Base-by-base conservation (phyloP, 306 rosid genomes). In the Citrullus colocynthis region DNA sequence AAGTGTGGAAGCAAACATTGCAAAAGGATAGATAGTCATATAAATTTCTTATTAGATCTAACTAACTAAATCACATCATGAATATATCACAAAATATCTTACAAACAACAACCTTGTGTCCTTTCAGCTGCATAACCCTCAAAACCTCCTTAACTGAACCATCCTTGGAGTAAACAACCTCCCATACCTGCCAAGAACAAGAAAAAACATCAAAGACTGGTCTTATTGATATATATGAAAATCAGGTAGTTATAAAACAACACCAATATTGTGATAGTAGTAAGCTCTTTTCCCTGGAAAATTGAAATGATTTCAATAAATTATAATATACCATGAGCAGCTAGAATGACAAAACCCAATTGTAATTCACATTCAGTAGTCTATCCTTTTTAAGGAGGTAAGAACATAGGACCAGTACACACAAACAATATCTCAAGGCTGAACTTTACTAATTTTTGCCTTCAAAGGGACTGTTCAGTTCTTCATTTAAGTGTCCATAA, bases 41-140 rank as follows among this genome's bases (percentile, higher is more conserved):
- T 24, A 18, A 56, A 20, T 37, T 75, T 37, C n/a, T 34, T n/a
- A 34, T 41, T 10, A 20, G n/a, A 20, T 74, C 66, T 36, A 55
- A 56, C 55, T 42, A 67, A 65, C 56, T 20, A 44, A 60, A 54
- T 73, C 57, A 42, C 6, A 42, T 63, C 37, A 82, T 59, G 78
- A 28, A 76, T 56, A 76, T 56, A 41, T 30, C 21, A 57, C 6
- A 70, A 13, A 70, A 6, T 45, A 74, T 56, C 18, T 76, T 24
- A 24, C 28, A 58, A 57, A 59, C 20, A 75, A 77, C 75, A 82
- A 96, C 99, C 99, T 96, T 93, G 74, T 96, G 99, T 74, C 99
- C 99, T 87, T 96, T 96, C 56, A 96, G 97, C 89, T 96, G 99
- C 99, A 96, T 96, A 69, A 80, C 98, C 52, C 79, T 93, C 84